Percentiles rank a stretch among this genome's conserved stretches.
These are phyloP conservation scores for Sonneratia caseolaris DNA, from an alignment of 345 rosid genomes.

Conservation along the genomic window DNA sequence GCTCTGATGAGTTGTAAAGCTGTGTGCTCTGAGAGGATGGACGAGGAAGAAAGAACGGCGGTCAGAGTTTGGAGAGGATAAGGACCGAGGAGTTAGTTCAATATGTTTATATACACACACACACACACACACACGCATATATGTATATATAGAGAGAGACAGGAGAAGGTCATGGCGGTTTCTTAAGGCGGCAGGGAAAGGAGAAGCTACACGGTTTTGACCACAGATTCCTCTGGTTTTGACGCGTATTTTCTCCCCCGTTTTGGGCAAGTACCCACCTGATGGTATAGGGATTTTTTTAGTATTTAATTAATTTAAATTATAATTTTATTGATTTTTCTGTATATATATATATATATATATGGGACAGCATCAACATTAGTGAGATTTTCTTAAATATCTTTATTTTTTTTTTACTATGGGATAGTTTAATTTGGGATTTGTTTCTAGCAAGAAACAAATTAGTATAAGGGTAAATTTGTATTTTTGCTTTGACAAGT, in stretches of 20 bases:
- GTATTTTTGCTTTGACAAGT: no score
- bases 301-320: no score
- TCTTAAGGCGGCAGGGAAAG: not conserved
- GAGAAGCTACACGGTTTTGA: slow-evolving; percentile 4
- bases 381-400: no score
- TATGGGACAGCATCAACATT: no score
- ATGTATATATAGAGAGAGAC: not conserved
- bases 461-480: no score
- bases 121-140: not conserved
- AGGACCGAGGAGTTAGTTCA: not conserved
- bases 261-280: no score
- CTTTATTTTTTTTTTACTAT: no score
- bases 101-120: not conserved
- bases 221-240: not conserved
- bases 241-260: not conserved
- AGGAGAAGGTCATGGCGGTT: not conserved
- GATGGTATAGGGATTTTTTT: no score
- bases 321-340: no score
- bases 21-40: not conserved
- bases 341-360: no score
- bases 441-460: no score
- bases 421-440: no score
- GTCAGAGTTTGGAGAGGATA: not conserved
- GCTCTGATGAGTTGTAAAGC: not conserved
- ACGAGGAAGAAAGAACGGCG: not conserved